Conservation (phyloP, 2,329 filamentous ascomycete species). For the Xylogone sp. region DNA sequence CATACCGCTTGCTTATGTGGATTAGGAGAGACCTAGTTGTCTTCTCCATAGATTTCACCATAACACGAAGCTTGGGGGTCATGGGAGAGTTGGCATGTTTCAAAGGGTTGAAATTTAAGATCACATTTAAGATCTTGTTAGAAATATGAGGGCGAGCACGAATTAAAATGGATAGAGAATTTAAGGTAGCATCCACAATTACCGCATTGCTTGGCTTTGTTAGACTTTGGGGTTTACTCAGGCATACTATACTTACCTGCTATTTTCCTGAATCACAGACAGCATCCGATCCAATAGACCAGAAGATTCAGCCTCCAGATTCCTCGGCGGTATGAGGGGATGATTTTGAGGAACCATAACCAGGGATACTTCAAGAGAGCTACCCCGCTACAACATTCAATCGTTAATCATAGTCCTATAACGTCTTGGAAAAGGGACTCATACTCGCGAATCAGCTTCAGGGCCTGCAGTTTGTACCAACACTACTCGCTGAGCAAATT, state of each 20-base stretch:
- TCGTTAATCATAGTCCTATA: conserved; percentile 8
- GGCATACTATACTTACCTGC: conserved; percentile 56
- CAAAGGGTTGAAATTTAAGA: conserved; percentile 89
- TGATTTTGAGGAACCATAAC: conserved; percentile 83
- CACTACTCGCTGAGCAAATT: conserved; percentile 92
- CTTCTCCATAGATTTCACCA: conserved; percentile 91
- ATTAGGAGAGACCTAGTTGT: conserved; percentile 81
- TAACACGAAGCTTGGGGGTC: conserved; percentile 74
- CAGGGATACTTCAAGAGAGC: conserved; percentile 80
- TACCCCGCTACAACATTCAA: conserved; percentile 50
- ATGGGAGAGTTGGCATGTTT: conserved; percentile 73
- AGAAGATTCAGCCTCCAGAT: conserved; percentile 87
- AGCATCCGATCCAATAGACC: conserved; percentile 88
- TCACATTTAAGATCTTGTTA: conserved; percentile 78
- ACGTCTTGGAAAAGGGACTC: conserved; percentile 28
- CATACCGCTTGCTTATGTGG: conserved; percentile 75
- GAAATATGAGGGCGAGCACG: conserved; percentile 77
- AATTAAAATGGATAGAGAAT: conserved; percentile 78
- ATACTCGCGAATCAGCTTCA: conserved; percentile 77
- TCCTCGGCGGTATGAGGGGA: conserved; percentile 70
- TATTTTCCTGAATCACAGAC: conserved; percentile 78
- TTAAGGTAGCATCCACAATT: conserved; percentile 85
- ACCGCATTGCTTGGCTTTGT: conserved; percentile 67
- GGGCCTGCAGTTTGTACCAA: conserved; percentile 85
- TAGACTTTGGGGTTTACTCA: conserved; percentile 30